Evolutionary conservation across 179 eudicot genomes (phyloP).

Genomic region (Gypsophila paniculata): DNA sequence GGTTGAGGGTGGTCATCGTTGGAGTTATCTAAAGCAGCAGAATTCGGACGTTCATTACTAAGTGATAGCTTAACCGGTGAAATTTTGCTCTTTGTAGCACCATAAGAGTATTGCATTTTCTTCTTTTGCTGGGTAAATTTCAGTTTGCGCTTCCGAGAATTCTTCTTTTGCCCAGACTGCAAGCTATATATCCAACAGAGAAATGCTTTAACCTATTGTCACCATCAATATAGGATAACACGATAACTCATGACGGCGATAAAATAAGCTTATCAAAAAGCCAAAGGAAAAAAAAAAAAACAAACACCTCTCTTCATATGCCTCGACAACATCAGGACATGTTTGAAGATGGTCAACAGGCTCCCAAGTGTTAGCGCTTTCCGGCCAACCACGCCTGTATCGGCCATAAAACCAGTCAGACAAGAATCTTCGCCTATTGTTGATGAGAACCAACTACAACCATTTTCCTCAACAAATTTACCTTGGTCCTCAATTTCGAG

Average conservation of each 20-base stretch:
- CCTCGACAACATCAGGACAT: conserved; percentile 80
- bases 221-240: conserved; percentile 4
- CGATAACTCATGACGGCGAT: neutral
- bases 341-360: conserved; percentile 75
- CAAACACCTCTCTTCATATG: conserved; percentile 75
- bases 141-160: conserved; percentile 61
- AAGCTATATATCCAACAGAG: conserved; percentile 35
- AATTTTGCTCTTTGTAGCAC: conserved; percentile 52
- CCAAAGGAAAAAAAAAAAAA: conserved; percentile 15
- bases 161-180: conserved; percentile 52
- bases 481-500: neutral
- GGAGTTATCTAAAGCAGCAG: conserved; percentile 26
- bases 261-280: conserved; percentile 7
- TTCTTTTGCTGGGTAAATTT: conserved; percentile 67
- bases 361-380: conserved; percentile 96
- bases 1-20: conserved; percentile 21
- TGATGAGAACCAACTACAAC: neutral
- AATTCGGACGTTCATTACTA: conserved; percentile 30
- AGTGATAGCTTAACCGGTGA: conserved; percentile 36
- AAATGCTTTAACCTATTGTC: conserved; percentile 8
- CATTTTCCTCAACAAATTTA: neutral
- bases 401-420: conserved; percentile 23
- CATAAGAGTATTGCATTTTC: conserved; percentile 65
- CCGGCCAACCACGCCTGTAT: conserved; percentile 98
- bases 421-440: conserved; percentile 9